Evolutionary conservation across 257 asterid genomes (phyloP).

Genomic region (Solanum dulcamara): DNA sequence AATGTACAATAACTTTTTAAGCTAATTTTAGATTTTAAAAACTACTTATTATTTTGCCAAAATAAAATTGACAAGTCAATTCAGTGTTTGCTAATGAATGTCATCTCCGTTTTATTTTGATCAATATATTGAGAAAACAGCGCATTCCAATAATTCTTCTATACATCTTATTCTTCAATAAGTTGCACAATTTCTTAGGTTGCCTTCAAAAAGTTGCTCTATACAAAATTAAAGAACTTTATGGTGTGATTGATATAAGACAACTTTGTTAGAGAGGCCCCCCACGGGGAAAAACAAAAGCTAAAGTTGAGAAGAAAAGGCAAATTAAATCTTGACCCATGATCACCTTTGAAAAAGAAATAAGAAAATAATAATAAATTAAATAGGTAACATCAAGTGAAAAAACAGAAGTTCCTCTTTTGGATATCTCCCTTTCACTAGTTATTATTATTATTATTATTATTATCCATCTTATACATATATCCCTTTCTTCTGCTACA

Average conservation of each 20-base stretch:
- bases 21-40: too few relatives aligned
- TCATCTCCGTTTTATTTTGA: too few relatives aligned
- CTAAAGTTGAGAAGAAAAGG: constrained; percentile 3
- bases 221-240: background rate
- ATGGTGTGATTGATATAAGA: background rate
- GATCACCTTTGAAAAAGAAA: constrained; percentile 1
- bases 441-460: background rate
- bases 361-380: background rate
- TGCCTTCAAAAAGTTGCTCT: background rate
- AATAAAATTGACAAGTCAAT: too few relatives aligned
- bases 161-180: background rate
- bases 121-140: background rate
- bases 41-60: too few relatives aligned
- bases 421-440: background rate
- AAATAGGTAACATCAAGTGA: background rate
- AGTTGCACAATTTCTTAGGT: background rate
- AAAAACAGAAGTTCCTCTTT: constrained; percentile 6
- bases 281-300: background rate
- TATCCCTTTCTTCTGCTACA: background rate
- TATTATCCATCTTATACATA: background rate
- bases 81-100: too few relatives aligned
- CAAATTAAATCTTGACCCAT: constrained; percentile 8
- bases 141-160: background rate
- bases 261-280: constrained; percentile 11
- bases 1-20: too few relatives aligned